These are phyloP conservation scores for Alternaria tenuissima DNA, from an alignment of 2,329 filamentous ascomycete genomes.

Conservation along the genomic window DNA sequence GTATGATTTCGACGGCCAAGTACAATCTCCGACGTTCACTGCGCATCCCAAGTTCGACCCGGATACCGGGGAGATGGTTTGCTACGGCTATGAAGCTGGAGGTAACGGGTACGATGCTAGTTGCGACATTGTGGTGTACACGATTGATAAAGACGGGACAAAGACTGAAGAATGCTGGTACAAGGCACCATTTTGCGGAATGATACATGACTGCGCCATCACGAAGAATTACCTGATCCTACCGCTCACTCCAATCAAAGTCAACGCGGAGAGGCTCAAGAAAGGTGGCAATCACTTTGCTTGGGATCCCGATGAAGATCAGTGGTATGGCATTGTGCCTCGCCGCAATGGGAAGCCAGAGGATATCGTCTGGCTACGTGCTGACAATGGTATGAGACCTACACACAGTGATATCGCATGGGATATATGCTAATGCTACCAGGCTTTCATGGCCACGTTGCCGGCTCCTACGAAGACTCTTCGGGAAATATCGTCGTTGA, in stretches of 20 bases:
- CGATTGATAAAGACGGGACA: conserved; percentile 49
- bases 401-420: not conserved
- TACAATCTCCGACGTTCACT: conserved; percentile 52
- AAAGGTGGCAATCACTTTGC: conserved; percentile 53
- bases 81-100: conserved; percentile 54
- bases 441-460: conserved; percentile 55
- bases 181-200: conserved; percentile 50
- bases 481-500: conserved; percentile 52
- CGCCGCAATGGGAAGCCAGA: conserved; percentile 59
- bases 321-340: conserved; percentile 64
- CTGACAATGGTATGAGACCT: conserved; percentile 56
- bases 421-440: conserved; percentile 3
- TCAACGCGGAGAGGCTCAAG: conserved; percentile 46
- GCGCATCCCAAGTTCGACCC: conserved; percentile 58
- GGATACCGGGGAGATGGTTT: conserved; percentile 53
- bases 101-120: conserved; percentile 45
- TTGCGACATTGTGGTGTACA: conserved; percentile 52
- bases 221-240: conserved; percentile 52
- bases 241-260: conserved; percentile 51
- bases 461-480: conserved; percentile 53
- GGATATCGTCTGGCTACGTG: conserved; percentile 63
- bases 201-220: conserved; percentile 53
- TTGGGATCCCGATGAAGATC: conserved; percentile 60
- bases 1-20: conserved; percentile 53
- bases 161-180: conserved; percentile 54